Conservation (phyloP, 2,329 filamentous ascomycete genomes). For the Phialocephala subalpina region DNA sequence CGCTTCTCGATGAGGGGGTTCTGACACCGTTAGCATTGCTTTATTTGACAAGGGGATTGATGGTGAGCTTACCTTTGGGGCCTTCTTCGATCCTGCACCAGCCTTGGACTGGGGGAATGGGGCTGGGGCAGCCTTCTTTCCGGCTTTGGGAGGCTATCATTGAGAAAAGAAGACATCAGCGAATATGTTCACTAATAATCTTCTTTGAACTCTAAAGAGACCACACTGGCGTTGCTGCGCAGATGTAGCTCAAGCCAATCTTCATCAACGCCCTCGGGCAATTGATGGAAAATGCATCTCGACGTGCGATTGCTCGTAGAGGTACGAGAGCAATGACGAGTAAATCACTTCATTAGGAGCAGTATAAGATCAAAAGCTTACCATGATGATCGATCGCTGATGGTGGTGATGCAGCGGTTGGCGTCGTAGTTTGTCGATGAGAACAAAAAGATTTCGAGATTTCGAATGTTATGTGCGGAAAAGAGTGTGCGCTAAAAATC, state of each 20-base stretch:
- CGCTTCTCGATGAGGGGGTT: conserved; percentile 99
- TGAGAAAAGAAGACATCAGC: conserved; percentile 99
- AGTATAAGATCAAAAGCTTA: conserved; percentile 58
- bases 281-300: conserved; percentile 44
- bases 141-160: conserved; percentile 99
- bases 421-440: conserved; percentile 26
- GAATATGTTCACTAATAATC: conserved; percentile 79
- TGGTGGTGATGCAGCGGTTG: conserved; percentile 23
- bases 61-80: conserved; percentile 81
- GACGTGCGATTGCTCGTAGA: conserved; percentile 49
- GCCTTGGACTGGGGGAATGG: conserved; percentile 96
- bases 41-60: conserved; percentile 12
- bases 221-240: conserved; percentile 47
- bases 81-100: conserved; percentile 84
- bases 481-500: conserved; percentile 16
- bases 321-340: conserved; percentile 47
- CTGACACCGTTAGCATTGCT: conserved; percentile 55
- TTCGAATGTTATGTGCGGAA: conserved; percentile 14
- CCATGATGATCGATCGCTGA: conserved; percentile 60
- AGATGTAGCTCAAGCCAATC: conserved; percentile 70
- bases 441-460: conserved; percentile 11
- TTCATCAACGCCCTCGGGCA: conserved; percentile 53
- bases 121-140: conserved; percentile 98
- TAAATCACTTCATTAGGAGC: conserved; percentile 38
- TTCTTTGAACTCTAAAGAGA: conserved; percentile 96